Evolutionary conservation across 257 asterid species (phyloP).

Genomic region (Galeopsis tetrahit): DNA sequence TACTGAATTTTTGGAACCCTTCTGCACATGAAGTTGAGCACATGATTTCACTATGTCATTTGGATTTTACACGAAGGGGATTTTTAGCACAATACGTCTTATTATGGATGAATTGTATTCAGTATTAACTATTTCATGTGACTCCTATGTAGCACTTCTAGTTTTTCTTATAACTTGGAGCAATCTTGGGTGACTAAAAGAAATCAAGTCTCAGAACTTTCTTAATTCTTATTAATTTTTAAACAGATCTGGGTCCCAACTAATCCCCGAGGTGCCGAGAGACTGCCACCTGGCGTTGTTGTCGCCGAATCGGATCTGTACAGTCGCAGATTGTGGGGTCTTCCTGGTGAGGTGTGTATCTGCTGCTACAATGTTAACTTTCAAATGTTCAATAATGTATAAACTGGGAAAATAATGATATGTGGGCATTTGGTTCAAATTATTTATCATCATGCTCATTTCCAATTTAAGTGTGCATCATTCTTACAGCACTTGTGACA

Average conservation of each 20-base stretch:
- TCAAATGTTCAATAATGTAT: background rate
- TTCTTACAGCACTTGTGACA: conserved; percentile 21
- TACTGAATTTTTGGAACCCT: background rate
- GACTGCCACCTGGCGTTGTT: conserved; percentile 76
- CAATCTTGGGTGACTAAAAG: background rate
- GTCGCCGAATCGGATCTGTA: conserved; percentile 69
- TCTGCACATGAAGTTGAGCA: background rate
- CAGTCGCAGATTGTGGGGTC: conserved; percentile 81
- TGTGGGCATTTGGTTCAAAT: background rate
- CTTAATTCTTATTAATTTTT: conserved; percentile 26
- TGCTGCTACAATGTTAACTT: conserved; percentile 5
- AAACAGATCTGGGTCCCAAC: conserved; percentile 81
- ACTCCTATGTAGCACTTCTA: background rate
- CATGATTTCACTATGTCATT: background rate
- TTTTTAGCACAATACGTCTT: background rate
- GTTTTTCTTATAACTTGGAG: background rate
- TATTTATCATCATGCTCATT: conserved; percentile 1
- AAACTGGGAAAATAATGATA: background rate
- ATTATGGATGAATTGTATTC: background rate
- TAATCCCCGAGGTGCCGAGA: conserved; percentile 91
- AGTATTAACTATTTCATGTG: background rate
- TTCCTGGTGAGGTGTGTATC: conserved; percentile 74
- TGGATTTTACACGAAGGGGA: background rate
- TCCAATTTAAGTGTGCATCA: conserved; percentile 2
- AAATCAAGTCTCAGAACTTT: background rate